Evolutionary conservation across 768 basidiomycete species (phyloP).

Genomic region (Suillus decipiens): DNA sequence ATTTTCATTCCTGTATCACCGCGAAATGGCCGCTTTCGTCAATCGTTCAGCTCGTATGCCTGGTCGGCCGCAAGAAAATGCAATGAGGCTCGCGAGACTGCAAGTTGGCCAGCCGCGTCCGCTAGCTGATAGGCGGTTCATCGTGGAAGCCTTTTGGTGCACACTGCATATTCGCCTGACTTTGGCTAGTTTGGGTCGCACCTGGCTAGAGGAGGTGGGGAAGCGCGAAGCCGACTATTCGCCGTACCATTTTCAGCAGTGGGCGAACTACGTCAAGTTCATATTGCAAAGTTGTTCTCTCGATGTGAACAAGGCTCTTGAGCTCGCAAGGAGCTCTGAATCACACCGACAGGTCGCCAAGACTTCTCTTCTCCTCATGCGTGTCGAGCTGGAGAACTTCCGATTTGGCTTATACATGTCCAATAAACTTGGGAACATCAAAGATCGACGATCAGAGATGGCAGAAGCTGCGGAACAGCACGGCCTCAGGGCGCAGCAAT

Average conservation of each 20-base stretch:
- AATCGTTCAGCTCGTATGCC: constrained; percentile 38
- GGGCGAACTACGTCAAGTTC: constrained; percentile 51
- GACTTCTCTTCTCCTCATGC: constrained; percentile 45
- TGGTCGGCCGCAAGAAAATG: constrained; percentile 45
- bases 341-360: constrained; percentile 54
- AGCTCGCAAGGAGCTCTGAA: constrained; percentile 49
- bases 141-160: constrained; percentile 60
- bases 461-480: constrained; percentile 22
- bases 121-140: constrained; percentile 57
- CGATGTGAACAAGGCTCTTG: constrained; percentile 49
- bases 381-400: constrained; percentile 50
- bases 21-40: constrained; percentile 41
- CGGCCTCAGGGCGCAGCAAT: constrained; percentile 7
- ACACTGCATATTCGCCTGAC: constrained; percentile 55
- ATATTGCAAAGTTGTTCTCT: constrained; percentile 45
- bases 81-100: constrained; percentile 51
- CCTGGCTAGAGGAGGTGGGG: constrained; percentile 40
- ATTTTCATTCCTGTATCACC: constrained; percentile 49
- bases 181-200: constrained; percentile 45
- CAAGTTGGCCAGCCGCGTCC: constrained; percentile 60
- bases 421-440: constrained; percentile 20
- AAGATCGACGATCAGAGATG: constrained; percentile 25
- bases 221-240: constrained; percentile 21
- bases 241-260: constrained; percentile 29
- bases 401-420: constrained; percentile 46